These are phyloP conservation scores for Xylaria sp. DNA, from an alignment of 2,329 filamentous ascomycete genomes.

Conservation along the genomic window DNA sequence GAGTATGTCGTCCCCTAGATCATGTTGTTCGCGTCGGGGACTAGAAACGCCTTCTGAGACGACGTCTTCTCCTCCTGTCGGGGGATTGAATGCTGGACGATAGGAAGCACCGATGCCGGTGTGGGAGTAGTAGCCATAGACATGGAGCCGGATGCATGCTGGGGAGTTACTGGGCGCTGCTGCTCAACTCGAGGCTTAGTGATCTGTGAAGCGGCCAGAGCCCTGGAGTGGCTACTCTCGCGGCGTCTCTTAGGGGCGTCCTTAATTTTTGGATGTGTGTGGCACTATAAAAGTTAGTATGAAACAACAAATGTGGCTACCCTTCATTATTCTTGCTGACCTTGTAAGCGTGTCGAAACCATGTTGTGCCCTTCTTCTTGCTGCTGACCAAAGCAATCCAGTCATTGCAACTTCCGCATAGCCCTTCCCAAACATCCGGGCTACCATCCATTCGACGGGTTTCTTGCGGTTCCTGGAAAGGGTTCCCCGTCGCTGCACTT, in stretches of 20 bases:
- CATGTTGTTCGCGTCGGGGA: constrained; percentile 58
- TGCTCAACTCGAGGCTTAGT: constrained; percentile 61
- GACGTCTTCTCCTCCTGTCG: constrained; percentile 45
- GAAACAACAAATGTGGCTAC: background rate
- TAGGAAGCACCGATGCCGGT: constrained; percentile 46
- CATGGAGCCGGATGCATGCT: constrained; percentile 53
- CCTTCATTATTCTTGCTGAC: constrained; percentile 53
- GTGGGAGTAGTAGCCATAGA: constrained; percentile 55
- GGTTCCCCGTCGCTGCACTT: constrained; percentile 80
- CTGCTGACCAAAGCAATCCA: constrained; percentile 85
- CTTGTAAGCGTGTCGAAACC: constrained; percentile 92
- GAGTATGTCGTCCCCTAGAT: constrained; percentile 50
- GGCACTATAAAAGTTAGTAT: constrained; percentile 62
- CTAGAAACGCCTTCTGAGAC: constrained; percentile 49
- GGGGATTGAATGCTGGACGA: constrained; percentile 44
- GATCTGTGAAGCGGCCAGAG: constrained; percentile 55
- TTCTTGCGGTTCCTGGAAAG: constrained; percentile 80
- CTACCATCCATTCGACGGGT: constrained; percentile 82
- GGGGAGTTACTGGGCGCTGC: constrained; percentile 56
- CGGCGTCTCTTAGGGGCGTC: constrained; percentile 75
- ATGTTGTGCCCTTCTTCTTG: constrained; percentile 92
- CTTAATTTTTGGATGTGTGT: constrained; percentile 77
- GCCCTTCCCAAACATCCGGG: constrained; percentile 82
- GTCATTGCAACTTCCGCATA: constrained; percentile 81
- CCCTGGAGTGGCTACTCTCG: constrained; percentile 66